Percentiles rank a stretch among this genome's conserved stretches.
phyloP scores from a whole-genome alignment of 2,329 filamentous ascomycete genomes.

The Fusarium albidum region DNA sequence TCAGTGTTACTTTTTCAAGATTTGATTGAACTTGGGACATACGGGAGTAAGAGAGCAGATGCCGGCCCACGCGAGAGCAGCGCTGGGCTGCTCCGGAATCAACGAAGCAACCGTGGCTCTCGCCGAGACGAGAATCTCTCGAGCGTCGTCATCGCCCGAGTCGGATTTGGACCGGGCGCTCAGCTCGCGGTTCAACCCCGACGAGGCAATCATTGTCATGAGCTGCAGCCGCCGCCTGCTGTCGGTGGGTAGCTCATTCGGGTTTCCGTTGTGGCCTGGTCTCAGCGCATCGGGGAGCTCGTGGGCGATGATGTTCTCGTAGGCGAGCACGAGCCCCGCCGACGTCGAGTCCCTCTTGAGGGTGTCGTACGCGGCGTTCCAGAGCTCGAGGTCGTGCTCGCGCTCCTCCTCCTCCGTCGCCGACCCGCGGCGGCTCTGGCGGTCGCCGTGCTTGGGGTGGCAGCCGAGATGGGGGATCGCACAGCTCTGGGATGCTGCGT shows the following conservation, averaged over 20 bases:
- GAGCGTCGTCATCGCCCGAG: slow-evolving; percentile 40
- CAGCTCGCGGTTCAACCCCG: slow-evolving; percentile 42
- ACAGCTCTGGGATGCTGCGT: slow-evolving; percentile 26
- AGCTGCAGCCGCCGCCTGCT: slow-evolving; percentile 40
- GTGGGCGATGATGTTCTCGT: slow-evolving; percentile 48
- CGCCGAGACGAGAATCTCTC: slow-evolving; percentile 39
- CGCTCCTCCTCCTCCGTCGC: slow-evolving; percentile 24
- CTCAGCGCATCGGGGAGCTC: slow-evolving; percentile 46
- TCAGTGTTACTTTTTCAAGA: not conserved
- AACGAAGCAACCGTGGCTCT: slow-evolving; percentile 40
- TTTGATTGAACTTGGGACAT: slow-evolving; percentile 12
- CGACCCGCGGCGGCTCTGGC: slow-evolving; percentile 18
- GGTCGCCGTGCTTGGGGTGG: slow-evolving; percentile 19
- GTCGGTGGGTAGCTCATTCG: slow-evolving; percentile 32
- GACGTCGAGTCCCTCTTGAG: slow-evolving; percentile 43
- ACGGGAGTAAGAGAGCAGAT: slow-evolving; percentile 50
- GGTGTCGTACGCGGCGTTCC: slow-evolving; percentile 47
- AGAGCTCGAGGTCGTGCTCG: slow-evolving; percentile 41
- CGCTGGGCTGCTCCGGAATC: slow-evolving; percentile 39
- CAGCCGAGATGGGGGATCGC: slow-evolving; percentile 19
- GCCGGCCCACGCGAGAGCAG: slow-evolving; percentile 47
- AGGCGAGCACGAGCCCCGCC: slow-evolving; percentile 44
- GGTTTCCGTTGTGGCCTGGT: slow-evolving; percentile 39
- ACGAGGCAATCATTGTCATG: slow-evolving; percentile 42
- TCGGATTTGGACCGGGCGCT: slow-evolving; percentile 36